phyloP scores from a whole-genome alignment of 306 rosid species.

The Canavalia ensiformis region DNA sequence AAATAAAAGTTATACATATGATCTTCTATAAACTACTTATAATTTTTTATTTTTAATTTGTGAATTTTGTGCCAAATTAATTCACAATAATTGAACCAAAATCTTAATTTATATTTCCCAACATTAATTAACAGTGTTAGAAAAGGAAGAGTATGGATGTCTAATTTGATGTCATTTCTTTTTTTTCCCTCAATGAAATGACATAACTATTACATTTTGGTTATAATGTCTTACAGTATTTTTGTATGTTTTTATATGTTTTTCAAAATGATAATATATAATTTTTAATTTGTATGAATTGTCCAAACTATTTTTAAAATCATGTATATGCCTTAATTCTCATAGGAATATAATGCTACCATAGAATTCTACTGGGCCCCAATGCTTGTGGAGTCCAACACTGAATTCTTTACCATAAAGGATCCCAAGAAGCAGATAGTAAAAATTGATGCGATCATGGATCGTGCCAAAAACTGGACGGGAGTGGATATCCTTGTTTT shows the following conservation, averaged over 20 bases:
- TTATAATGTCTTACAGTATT: background rate
- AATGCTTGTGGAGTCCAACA: constrained; percentile 81
- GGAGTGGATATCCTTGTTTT: constrained; percentile 80
- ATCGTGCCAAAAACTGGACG: constrained; percentile 75
- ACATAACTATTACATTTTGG: background rate
- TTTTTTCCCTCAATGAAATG: background rate
- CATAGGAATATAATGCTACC: constrained; percentile 71
- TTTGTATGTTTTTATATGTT: background rate
- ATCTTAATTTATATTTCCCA: too few species aligned
- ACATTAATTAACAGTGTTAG: too few species aligned
- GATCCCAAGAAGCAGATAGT: constrained; percentile 77
- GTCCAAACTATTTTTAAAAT: too few species aligned
- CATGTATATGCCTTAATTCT: background rate
- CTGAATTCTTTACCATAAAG: constrained; percentile 61
- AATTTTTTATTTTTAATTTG: too few species aligned
- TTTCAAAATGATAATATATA: background rate
- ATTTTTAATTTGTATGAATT: background rate
- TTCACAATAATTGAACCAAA: too few species aligned
- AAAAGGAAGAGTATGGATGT: too few species aligned
- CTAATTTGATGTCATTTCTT: too few species aligned
- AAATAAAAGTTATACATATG: too few species aligned
- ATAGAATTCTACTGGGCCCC: constrained; percentile 95
- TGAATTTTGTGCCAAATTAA: too few species aligned
- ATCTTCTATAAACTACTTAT: too few species aligned
- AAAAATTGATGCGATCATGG: constrained; percentile 70